These are phyloP conservation scores for Hanseniaspora uvarum DNA, from an alignment of 1,139 yeast species.

Conservation along the genomic window DNA sequence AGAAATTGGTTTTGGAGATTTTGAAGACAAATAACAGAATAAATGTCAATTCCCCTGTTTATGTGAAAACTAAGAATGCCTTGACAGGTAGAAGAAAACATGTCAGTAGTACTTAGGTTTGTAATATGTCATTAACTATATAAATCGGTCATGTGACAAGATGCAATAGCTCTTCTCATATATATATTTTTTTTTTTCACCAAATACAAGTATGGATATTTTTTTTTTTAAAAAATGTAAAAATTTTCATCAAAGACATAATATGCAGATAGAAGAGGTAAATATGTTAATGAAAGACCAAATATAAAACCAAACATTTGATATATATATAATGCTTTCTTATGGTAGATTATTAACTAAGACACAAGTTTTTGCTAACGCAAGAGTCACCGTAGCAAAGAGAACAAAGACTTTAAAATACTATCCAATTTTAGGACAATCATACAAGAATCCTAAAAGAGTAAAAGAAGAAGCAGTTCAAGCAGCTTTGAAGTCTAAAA, in stretches of 20 bases:
- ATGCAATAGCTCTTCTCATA: neutral
- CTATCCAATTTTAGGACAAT: conserved; percentile 12
- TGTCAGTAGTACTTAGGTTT: conserved; percentile 13
- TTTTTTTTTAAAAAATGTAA: too few relatives aligned
- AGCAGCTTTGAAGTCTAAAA: conserved; percentile 8
- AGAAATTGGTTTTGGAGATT: conserved; percentile 47
- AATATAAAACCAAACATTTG: neutral
- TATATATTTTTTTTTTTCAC: neutral
- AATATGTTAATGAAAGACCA: neutral
- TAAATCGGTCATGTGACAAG: neutral
- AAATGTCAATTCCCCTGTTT: conserved; percentile 49
- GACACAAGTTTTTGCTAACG: neutral
- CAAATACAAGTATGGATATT: too few relatives aligned
- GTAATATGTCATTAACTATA: neutral
- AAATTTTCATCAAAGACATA: neutral
- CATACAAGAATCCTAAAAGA: conserved; percentile 13
- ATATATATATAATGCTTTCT: too few relatives aligned
- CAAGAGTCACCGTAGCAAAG: neutral
- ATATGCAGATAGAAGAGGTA: too few relatives aligned
- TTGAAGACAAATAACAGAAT: conserved; percentile 56
- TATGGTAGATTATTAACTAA: neutral
- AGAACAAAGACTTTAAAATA: conserved; percentile 9
- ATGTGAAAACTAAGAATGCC: conserved; percentile 55
- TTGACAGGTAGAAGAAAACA: conserved; percentile 37
- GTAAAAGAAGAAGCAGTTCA: conserved; percentile 5